Base-by-base conservation (phyloP, 768 basidiomycete species). In the Pisolithus marmoratus region DNA sequence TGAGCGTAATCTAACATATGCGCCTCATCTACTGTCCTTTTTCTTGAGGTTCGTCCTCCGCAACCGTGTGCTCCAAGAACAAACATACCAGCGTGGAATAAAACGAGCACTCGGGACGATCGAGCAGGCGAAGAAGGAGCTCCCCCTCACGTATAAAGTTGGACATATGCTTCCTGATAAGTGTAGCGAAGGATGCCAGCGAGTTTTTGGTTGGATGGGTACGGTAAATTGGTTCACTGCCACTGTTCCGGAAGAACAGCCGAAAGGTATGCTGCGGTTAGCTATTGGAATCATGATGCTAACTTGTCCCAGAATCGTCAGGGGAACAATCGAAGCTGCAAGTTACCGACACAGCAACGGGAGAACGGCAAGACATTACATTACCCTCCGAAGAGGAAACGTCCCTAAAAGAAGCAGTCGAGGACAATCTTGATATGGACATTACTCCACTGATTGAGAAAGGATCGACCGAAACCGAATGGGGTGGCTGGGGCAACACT, bases 1-100 rank as follows among this genome's bases (percentile, higher is more conserved):
- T 19, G 75, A 79, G 58, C 74, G 62, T 46, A 75, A 79, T 54
- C 70, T 86, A 38, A 54, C 69, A 11, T 70, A 73, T 51, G 68
- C 74, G 2, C 85, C 86, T 3, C 76, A 73, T 24, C 69, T 88
- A 3, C 42, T 86, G 5, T 65, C 57, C 1, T 85, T 86, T 61
- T 89, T 85, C 64, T 50, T 87, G 29, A 63, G 75, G 14, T 88
- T 80, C 60, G 59, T 87, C n/a, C 27, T 85, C 15, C 76, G 81
- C 20, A 82, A 76, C 56, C 63, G 71, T 27, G 75, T 79, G 17
- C 70, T 88, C 41, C 73, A 73, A 0, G 83, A 85, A 55, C 52
- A 67, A 0, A 54, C 58, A 5, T 71, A 72, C 55, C 77, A 80
- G 51, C 72, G 72, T 1, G 71, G 67, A 7, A 67, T 85, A 41